Percentiles rank a stretch among this genome's conserved stretches.
Conservation (phyloP, 2,329 filamentous ascomycete genomes). For the Ophiostoma sp. region DNA sequence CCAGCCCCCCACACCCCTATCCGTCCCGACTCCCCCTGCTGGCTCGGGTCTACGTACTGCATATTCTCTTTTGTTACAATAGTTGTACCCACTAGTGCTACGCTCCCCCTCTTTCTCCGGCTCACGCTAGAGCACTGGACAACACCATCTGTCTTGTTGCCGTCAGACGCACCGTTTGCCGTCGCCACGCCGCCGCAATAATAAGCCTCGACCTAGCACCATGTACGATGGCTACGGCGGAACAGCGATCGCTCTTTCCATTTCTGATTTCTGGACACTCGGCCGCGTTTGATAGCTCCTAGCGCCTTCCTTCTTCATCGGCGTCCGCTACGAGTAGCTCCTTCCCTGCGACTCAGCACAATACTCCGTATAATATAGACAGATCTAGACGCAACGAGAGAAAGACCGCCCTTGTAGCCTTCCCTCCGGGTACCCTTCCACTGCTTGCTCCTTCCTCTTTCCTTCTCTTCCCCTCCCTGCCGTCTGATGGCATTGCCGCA, state of each 20-base stretch:
- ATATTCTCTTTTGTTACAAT: neutral
- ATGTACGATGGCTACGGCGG: neutral
- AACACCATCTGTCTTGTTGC: neutral
- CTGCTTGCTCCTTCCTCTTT: neutral
- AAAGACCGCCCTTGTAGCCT: too few species aligned
- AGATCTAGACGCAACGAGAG: too few species aligned
- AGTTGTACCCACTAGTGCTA: neutral
- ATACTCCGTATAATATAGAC: too few species aligned
- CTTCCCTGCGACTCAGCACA: too few species aligned
- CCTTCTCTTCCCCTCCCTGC: neutral
- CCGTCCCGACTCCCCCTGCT: neutral
- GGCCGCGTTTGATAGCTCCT: neutral
- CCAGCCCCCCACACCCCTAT: neutral
- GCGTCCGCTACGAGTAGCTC: neutral
- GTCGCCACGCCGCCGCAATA: neutral
- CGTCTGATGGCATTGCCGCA: too few species aligned
- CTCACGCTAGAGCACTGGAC: neutral
- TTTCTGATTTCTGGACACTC: neutral
- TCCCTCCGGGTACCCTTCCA: too few species aligned
- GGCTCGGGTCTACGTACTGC: too few species aligned
- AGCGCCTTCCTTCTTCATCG: neutral
- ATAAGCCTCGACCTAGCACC: too few species aligned
- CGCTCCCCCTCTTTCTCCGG: neutral
- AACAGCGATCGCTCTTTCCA: neutral
- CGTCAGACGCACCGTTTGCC: slow-evolving; percentile 8